These are phyloP conservation scores for Leccinum fallax DNA, from an alignment of 1,284 basidiomycete species.

Conservation along the genomic window DNA sequence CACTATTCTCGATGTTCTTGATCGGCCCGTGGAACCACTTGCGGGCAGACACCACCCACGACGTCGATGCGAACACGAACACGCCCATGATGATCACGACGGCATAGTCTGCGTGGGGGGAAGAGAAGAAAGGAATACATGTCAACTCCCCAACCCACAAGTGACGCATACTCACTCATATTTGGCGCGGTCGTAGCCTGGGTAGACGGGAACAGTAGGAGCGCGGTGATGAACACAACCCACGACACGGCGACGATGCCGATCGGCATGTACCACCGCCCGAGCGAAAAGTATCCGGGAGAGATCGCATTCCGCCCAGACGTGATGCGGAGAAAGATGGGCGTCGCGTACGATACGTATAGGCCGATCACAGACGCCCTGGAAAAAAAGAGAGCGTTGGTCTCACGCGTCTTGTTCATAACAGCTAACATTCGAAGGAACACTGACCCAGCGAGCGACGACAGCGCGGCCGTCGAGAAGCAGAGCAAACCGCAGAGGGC, in stretches of 20 bases:
- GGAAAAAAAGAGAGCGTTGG: background rate
- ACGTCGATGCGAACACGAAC: conserved; percentile 62
- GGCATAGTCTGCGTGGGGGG: conserved; percentile 53
- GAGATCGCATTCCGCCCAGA: conserved; percentile 58
- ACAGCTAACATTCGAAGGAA: background rate
- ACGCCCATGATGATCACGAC: conserved; percentile 66
- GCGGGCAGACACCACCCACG: conserved; percentile 66
- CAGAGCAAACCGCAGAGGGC: conserved; percentile 67
- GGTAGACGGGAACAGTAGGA: conserved; percentile 61
- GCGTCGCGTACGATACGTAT: conserved; percentile 64
- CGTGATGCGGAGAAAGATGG: conserved; percentile 71
- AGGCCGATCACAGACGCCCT: conserved; percentile 73
- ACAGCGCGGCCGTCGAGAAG: conserved; percentile 62
- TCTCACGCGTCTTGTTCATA: background rate
- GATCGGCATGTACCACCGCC: conserved; percentile 59
- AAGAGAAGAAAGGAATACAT: background rate
- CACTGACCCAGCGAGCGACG: conserved; percentile 65
- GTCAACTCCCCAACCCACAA: conserved; percentile 4
- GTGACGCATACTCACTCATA: conserved; percentile 50
- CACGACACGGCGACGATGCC: conserved; percentile 63
- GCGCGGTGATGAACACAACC: conserved; percentile 62
- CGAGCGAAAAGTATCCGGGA: conserved; percentile 62
- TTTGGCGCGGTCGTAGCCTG: conserved; percentile 44
- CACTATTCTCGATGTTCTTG: conserved; percentile 44
- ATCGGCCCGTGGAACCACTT: conserved; percentile 75